Conservation (phyloP, 1,284 basidiomycete genomes). For the Cryptococcus sp. region DNA sequence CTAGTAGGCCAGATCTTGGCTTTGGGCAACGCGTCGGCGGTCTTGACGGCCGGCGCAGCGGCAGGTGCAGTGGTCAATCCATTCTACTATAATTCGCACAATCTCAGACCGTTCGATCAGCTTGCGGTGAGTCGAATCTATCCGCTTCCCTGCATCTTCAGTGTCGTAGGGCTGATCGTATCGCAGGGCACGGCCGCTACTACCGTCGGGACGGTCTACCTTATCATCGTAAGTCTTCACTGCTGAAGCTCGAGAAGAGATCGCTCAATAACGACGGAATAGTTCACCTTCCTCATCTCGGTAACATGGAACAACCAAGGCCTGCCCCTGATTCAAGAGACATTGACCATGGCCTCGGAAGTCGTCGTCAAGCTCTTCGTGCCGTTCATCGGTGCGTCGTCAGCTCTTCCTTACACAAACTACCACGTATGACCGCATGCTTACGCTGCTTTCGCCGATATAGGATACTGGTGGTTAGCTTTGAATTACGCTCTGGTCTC, state of each 20-base stretch:
- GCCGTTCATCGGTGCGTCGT: constrained; percentile 25
- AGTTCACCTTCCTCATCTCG: constrained; percentile 48
- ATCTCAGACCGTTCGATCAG: constrained; percentile 44
- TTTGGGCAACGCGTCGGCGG: constrained; percentile 24
- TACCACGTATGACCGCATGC: not conserved
- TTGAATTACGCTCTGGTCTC: constrained; percentile 46
- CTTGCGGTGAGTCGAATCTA: constrained; percentile 27
- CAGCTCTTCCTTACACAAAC: not conserved
- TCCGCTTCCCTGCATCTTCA: not conserved
- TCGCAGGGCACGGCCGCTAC: constrained; percentile 34
- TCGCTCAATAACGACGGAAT: not conserved
- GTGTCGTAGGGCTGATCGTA: not conserved
- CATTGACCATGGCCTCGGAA: constrained; percentile 34
- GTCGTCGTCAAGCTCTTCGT: constrained; percentile 37
- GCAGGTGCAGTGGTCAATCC: constrained; percentile 25
- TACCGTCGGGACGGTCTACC: constrained; percentile 47
- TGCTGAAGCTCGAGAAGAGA: not conserved
- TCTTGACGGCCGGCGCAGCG: constrained; percentile 22
- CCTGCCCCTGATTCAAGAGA: constrained; percentile 31
- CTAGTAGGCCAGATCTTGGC: constrained; percentile 29
- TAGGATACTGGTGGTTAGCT: constrained; percentile 45
- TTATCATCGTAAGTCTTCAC: constrained; percentile 35
- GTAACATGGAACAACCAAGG: constrained; percentile 37
- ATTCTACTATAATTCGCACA: constrained; percentile 39
- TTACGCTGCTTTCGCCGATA: not conserved